Evolutionary conservation across 768 basidiomycete genomes (phyloP).

Genomic region (Russula olivacea): DNA sequence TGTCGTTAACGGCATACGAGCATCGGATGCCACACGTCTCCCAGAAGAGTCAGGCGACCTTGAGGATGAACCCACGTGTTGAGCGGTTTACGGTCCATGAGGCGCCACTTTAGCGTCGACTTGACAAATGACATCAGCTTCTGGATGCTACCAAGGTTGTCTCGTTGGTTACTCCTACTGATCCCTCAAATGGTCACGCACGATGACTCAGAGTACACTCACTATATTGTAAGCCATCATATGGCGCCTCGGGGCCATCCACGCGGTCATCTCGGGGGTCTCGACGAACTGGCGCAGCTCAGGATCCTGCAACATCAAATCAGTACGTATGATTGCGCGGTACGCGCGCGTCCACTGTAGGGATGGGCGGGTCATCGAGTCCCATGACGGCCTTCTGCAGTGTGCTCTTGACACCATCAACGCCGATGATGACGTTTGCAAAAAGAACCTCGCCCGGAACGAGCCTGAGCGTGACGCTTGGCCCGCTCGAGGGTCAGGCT

Average conservation of each 20-base stretch:
- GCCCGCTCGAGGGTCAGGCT: conserved; percentile 30
- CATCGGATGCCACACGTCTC: conserved; percentile 43
- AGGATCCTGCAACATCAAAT: conserved; percentile 43
- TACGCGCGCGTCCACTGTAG: conserved; percentile 64
- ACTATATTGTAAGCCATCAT: conserved; percentile 44
- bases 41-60: conserved; percentile 35
- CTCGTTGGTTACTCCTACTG: background rate
- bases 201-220: conserved; percentile 39
- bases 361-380: conserved; percentile 36
- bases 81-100: conserved; percentile 40
- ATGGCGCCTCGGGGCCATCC: conserved; percentile 52
- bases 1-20: conserved; percentile 27
- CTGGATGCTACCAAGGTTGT: conserved; percentile 28
- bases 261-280: conserved; percentile 45
- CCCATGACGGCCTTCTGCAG: conserved; percentile 47
- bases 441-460: conserved; percentile 34
- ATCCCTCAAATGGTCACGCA: conserved; percentile 17
- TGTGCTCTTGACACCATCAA: conserved; percentile 44
- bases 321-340: conserved; percentile 46
- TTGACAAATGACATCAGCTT: conserved; percentile 36
- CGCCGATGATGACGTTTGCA: conserved; percentile 37
- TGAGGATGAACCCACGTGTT: conserved; percentile 37
- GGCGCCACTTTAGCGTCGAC: conserved; percentile 39
- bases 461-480: conserved; percentile 35
- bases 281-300: conserved; percentile 49